These are phyloP conservation scores for Podaxis pistillaris DNA, from an alignment of 768 basidiomycete species.

Conservation along the genomic window DNA sequence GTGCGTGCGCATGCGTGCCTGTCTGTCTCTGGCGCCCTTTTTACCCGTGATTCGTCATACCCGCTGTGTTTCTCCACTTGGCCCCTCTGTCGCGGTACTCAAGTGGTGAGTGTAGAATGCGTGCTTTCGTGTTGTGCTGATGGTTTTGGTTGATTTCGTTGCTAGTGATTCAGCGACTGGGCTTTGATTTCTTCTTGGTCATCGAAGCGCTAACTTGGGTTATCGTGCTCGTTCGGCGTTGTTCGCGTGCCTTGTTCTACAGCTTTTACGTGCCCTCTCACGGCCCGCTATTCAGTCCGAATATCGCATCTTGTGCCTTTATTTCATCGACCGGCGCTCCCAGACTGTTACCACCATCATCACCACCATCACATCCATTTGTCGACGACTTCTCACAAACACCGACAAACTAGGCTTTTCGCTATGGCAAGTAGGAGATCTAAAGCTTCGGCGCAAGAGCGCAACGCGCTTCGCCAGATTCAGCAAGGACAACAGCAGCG, in stretches of 20 bases:
- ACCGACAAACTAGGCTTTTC: too few species aligned
- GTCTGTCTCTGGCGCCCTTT: not conserved
- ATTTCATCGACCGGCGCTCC: too few species aligned
- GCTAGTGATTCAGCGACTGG: not conserved
- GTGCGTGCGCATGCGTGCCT: not conserved
- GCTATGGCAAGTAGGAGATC: conserved; percentile 2
- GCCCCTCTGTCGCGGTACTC: not conserved
- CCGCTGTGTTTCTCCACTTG: not conserved
- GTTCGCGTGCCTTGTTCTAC: not conserved
- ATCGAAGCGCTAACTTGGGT: too few species aligned
- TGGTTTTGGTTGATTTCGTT: too few species aligned
- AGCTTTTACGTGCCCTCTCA: not conserved
- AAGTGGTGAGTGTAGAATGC: not conserved
- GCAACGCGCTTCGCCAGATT: conserved; percentile 10
- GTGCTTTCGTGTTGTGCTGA: too few species aligned
- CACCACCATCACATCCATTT: too few species aligned
- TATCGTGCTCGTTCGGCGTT: too few species aligned
- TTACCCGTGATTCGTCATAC: not conserved
- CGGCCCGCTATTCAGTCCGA: not conserved
- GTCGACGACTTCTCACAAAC: too few species aligned
- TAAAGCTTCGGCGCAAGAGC: not conserved
- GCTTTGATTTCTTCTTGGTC: not conserved
- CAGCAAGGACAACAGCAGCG: conserved; percentile 4
- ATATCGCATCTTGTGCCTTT: too few species aligned
- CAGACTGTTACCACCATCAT: too few species aligned